Conservation (phyloP, 148 eudicot species). For the Silene uniflora region DNA sequence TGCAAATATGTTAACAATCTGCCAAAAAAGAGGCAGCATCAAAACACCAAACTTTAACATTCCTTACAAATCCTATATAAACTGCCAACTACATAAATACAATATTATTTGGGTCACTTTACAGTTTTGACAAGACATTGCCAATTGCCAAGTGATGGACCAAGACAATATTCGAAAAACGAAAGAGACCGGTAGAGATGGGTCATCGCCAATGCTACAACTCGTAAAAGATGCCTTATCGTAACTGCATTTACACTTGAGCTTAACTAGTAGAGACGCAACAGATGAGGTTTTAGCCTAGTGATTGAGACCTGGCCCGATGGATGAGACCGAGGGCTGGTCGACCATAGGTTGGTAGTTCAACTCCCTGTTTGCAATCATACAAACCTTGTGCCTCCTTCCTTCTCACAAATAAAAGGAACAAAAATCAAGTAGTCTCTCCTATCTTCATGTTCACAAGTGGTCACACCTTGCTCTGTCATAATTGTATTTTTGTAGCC, state of each 20-base stretch:
- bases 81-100: not conserved
- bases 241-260: not conserved
- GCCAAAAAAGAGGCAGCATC: not conserved
- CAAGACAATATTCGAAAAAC: not conserved
- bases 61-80: not conserved
- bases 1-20: not conserved
- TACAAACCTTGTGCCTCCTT: no score
- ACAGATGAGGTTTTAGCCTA: no score
- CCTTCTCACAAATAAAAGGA: not conserved
- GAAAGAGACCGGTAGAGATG: not conserved
- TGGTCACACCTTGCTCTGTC: not conserved
- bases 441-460: slow-evolving; percentile 7
- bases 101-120: slow-evolving; percentile 1
- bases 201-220: not conserved
- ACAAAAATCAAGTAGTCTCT: not conserved
- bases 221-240: not conserved
- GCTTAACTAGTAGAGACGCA: not conserved
- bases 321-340: no score
- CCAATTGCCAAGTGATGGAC: not conserved
- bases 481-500: not conserved
- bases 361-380: no score
- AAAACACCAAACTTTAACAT: not conserved
- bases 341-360: no score
- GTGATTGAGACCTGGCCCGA: no score
- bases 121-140: not conserved